These are phyloP conservation scores for Posidonia australis DNA, from an alignment of 106 monocot species.

Conservation along the genomic window DNA sequence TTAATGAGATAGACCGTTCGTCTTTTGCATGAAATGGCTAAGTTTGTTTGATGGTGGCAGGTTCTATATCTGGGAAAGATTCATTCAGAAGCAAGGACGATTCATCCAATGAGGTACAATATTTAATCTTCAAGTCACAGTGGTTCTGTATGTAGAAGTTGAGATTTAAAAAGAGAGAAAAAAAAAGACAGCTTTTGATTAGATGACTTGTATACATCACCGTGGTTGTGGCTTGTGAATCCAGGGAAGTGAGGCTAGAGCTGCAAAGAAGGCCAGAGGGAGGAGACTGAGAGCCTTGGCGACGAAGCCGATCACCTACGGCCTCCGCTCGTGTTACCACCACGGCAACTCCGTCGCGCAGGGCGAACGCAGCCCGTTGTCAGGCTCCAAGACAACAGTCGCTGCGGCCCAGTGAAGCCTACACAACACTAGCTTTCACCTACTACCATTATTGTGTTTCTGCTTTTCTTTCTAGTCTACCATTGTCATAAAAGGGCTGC, in stretches of 20 bases:
- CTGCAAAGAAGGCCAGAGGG: neutral
- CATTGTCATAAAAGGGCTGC: too few species aligned
- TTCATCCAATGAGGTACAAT: neutral
- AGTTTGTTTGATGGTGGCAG: neutral
- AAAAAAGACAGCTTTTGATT: neutral
- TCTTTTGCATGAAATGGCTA: too few species aligned
- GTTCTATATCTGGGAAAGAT: neutral
- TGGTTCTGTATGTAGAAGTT: neutral
- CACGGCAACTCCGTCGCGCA: neutral
- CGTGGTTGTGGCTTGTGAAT: too few species aligned
- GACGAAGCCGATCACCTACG: conserved; percentile 1
- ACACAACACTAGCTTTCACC: too few species aligned
- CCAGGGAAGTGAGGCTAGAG: neutral
- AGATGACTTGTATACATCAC: neutral
- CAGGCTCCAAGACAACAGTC: neutral
- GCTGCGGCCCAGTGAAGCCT: neutral
- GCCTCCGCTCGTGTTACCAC: neutral
- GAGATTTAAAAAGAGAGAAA: too few species aligned
- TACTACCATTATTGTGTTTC: too few species aligned
- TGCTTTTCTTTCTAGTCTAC: too few species aligned
- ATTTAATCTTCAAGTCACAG: neutral
- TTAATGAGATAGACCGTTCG: too few species aligned
- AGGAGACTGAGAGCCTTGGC: neutral
- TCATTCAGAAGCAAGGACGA: neutral
- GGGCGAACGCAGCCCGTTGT: neutral